Evolutionary conservation across 208 protist genomes (phyloP), one percentile per base, ranked within the genome.

Genomic region (Naegleria lovaniensis): DNA sequence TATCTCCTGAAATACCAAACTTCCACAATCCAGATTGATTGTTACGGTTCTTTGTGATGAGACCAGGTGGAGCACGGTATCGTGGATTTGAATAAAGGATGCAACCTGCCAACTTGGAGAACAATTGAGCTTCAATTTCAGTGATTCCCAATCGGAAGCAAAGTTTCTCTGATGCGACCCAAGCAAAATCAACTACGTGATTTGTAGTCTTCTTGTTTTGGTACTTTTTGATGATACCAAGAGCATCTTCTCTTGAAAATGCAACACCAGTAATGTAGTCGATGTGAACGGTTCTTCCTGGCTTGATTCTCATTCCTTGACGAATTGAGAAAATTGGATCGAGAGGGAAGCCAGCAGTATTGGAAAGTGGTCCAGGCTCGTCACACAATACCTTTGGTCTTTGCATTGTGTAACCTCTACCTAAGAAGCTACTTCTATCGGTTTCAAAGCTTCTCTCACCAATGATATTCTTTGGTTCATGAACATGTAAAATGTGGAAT

Each of bases 121-220:
- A 88, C 41, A 88, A 88, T 88, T 88, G 85, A 39, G 85, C 85
- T 58, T 88, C 85, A 58, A 88, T 88, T 88, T 88, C 85, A 38
- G 85, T 88, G 22, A 88, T 88, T 22, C 85, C 85, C 41, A 88
- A 88, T 16, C 33, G 0, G 41, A 88, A 88, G n/a, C 85, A 88
- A 29, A 88, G 40, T 29, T 88, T 88, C 22, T 88, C 85, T 38
- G 41, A 58, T 13, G 29, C 25, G 9, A 88, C 25, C 85, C 85
- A 88, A 39, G 85, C 19, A 88, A 40, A 88, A 15, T 88, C 29
- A 88, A 88, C 43, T 0, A 88, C 85, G 19, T 39, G 19, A 29
- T 88, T 88, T 11, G 85, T 88, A 0, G 22, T 40, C 33, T 39
- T 88, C 41, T 88, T 88, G 41, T n/a, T 88, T 88, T 88, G 85